Conservation (phyloP, 106 monocot species). For the Allium sativum region DNA sequence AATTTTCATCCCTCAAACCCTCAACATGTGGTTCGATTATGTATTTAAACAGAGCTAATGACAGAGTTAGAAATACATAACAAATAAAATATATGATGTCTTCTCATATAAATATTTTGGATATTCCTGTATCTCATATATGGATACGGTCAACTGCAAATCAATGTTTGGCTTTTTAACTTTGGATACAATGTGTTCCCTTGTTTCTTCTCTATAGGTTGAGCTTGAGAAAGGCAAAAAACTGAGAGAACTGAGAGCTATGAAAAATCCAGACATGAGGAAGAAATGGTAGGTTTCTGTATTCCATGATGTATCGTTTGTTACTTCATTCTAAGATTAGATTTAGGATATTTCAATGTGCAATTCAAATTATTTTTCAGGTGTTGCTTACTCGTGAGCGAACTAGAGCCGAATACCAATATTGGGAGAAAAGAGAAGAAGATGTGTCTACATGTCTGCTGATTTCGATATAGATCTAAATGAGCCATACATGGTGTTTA, state of each 20-base stretch:
- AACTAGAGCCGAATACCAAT: slow-evolving; percentile 76
- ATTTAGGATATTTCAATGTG: too few species aligned
- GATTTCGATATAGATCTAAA: slow-evolving; percentile 91
- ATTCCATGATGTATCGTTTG: too few species aligned
- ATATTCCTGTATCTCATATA: too few species aligned
- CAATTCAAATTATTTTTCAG: slow-evolving; percentile 23
- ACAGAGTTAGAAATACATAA: too few species aligned
- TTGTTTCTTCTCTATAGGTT: slow-evolving; percentile 29
- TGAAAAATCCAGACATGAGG: slow-evolving; percentile 97
- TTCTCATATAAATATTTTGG: too few species aligned
- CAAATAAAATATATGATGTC: too few species aligned
- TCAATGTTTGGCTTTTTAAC: not conserved
- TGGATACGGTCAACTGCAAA: too few species aligned
- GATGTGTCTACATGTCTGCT: slow-evolving; percentile 70
- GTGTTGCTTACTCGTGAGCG: slow-evolving; percentile 44
- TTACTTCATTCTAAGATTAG: too few species aligned
- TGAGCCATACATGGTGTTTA: slow-evolving; percentile 89
- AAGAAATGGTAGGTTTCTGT: slow-evolving; percentile 88
- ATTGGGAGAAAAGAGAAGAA: slow-evolving; percentile 77
- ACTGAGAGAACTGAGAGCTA: slow-evolving; percentile 88
- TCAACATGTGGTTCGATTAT: too few species aligned
- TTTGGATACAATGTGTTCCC: not conserved
- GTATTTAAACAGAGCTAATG: too few species aligned
- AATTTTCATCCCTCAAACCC: too few species aligned
- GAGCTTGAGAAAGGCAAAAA: slow-evolving; percentile 98